Evolutionary conservation across 768 basidiomycete genomes (phyloP), one percentile per base, ranked within the genome.

Genomic region (Termitomyces sp.): DNA sequence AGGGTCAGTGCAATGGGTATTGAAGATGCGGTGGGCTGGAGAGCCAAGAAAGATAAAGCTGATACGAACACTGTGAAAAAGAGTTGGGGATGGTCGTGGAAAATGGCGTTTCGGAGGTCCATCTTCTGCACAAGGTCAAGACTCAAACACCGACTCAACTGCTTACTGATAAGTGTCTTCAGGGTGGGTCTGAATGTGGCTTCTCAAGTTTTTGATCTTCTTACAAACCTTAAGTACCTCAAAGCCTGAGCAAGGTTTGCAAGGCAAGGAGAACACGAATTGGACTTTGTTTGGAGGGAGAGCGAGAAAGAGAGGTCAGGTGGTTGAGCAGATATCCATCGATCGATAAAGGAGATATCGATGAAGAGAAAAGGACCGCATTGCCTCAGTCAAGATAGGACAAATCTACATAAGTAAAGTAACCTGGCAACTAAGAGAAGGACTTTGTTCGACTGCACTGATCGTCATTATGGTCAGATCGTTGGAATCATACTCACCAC

Each of bases 71-170:
- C 13, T 9, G 68, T 56, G 50, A 74, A 69, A 12, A 64, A 51
- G 7, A 50, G 4, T 61, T 70, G 65, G 15, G 67, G 68, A 53
- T 70, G 53, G 11, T 64, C 54, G 23, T 68, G 61, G 46, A 74
- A 71, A 29, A 66, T 43, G 10, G 66, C 12, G 23, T 56, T 59
- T 36, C 67, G 65, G 5, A 73, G 52, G 48, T 38, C 57, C 65
- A 72, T 71, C 51, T 49, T 50, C 32, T 13, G 29, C 48, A 29
- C 41, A 53, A 20, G 23, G 48, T 46, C 11, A 12, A 5, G 15
- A 22, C 35, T 20, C 13, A 20, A 20, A 22, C 3, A 31, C n/a
- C n/a, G 18, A 38, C 10, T n/a, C 16, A 46, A 12, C 23, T 11
- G 10, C n/a, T 18, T 36, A n/a, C n/a, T n/a, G n/a, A n/a, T n/a